Evolutionary conservation across 805 yeast genomes (phyloP), one percentile per base, ranked within the genome.

Genomic region (Danielozyma ontarioensis): DNA sequence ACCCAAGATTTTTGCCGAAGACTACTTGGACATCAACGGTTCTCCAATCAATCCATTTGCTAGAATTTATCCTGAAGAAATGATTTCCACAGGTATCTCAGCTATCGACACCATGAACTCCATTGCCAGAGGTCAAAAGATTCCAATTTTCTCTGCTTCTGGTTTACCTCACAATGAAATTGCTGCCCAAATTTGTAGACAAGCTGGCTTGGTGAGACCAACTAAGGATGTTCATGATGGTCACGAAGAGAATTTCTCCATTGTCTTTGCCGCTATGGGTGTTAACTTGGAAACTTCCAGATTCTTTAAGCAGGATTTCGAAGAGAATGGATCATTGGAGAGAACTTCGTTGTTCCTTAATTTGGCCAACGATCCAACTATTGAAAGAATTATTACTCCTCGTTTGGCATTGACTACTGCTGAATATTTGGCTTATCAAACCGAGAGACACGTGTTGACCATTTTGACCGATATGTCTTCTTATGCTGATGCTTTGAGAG

Each of bases 211-310:
- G 59, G 99, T 94, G 33, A 84, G 97, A 70, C 99, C 99, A 55
- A 94, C 98, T 25, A 93, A 93, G 71, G 99, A 90, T 62, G 97
- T 93, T 39, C 97, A 93, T 62, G 99, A 93, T 65, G 99, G 98
- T 55, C 99, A 93, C 65, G 98, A 93, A 68, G 99, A 93, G 53
- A 93, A 93, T 67, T 93, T 93, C 84, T 86, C 96, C 34, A 94
- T 93, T 66, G 99, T 93, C 25, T 93, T 93, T 57, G 99, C 97
- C 26, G 99, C 99, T 39, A 93, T 94, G 98, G 99, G 99, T 78
- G 98, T 90, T 48, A 93, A 94, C 62, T 78, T 93, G 68, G 99
- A 94, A 69, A 93, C 98, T 22, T 87, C 97, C 18, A 78, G 98
- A 63, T 93, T 93, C 72, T 93, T 93, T 81, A 87, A 90, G 70